These are phyloP conservation scores for Gonium pectorale DNA, from an alignment of 139 green algal species.

Conservation along the genomic window DNA sequence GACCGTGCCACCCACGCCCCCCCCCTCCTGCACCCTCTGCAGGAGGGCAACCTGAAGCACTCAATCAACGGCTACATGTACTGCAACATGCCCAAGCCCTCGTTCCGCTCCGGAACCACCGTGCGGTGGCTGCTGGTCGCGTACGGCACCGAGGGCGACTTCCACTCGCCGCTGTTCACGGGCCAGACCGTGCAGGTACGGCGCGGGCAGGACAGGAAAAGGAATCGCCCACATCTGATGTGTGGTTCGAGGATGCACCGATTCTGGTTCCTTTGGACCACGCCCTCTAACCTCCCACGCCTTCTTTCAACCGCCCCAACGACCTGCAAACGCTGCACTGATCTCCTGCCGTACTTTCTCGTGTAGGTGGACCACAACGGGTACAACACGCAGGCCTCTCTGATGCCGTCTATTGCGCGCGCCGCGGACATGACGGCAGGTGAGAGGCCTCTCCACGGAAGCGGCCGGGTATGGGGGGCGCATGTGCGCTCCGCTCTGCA, in stretches of 20 bases:
- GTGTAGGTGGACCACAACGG: background rate
- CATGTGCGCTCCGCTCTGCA: no score
- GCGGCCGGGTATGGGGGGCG: no score
- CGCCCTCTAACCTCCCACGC: no score
- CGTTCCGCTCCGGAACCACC: background rate
- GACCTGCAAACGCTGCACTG: no score
- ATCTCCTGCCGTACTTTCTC: background rate
- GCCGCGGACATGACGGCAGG: constrained; percentile 15
- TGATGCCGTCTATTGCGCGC: constrained; percentile 37
- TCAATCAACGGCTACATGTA: constrained; percentile 63
- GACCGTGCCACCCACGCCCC: no score
- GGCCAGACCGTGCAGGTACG: background rate
- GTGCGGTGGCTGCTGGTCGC: constrained; percentile 27
- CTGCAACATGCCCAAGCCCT: constrained; percentile 58
- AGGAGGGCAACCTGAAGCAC: constrained; percentile 60
- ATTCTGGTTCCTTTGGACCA: no score
- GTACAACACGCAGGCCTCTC: constrained; percentile 20
- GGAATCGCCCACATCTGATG: no score
- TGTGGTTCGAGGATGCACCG: no score
- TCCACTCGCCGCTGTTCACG: constrained; percentile 5
- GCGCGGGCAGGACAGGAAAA: no score
- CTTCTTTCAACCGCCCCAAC: no score
- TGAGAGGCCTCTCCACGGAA: no score
- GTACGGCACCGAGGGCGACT: constrained; percentile 46
- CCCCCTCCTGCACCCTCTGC: background rate